Base-by-base conservation (phyloP, 768 basidiomycete species). In the Rhodotorula graminis region DNA sequence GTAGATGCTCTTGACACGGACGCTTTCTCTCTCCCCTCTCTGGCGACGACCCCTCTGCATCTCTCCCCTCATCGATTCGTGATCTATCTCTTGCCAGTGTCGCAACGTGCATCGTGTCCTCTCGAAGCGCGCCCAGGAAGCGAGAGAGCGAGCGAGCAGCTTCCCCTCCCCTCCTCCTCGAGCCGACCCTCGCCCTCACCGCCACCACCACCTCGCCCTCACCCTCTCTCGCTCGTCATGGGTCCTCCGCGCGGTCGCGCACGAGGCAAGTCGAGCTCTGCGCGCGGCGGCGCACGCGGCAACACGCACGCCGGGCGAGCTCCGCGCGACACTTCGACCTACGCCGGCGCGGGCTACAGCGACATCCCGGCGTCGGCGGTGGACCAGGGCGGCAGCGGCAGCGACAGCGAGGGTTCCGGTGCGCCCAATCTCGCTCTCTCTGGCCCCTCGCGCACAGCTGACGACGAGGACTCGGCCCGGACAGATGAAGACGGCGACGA, bases 351-450 rank as follows among this genome's bases (percentile, higher is more conserved):
- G 27, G 67, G 57, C 46, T 67, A 49, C 50, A 65, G 60, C 67
- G 67, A 69, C 56, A 64, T 69, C 27, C 72, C 72, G 7, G 60
- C 44, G 37, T 69, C 67, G 29, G 72, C 72, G 37, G 67, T 73
- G 18, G 72, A 73, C 29, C 60, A 61, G 40, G 40, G 60, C 44
- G 27, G 18, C 16, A 29, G 42, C 44, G 60, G 67, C 50, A 65
- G 37, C 21, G 42, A 64, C 8, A 63, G 31, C 52, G 59, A 44
- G 21, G 47, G 40, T 7, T 29, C 21, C 0, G 58, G 69, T 65
- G 29, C 37, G 62, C 50, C 19, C 33, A 8, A 23, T 7, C 53
- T 40, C 18, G 3, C 6, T 19, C 2, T 8, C 8, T 7, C 50
- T 5, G 2, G 46, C n/a, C 4, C 49, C 8, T 1, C 14, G 9